Conservation (phyloP, 73 alveolate species). For the Tetrahymena elliotti region DNA sequence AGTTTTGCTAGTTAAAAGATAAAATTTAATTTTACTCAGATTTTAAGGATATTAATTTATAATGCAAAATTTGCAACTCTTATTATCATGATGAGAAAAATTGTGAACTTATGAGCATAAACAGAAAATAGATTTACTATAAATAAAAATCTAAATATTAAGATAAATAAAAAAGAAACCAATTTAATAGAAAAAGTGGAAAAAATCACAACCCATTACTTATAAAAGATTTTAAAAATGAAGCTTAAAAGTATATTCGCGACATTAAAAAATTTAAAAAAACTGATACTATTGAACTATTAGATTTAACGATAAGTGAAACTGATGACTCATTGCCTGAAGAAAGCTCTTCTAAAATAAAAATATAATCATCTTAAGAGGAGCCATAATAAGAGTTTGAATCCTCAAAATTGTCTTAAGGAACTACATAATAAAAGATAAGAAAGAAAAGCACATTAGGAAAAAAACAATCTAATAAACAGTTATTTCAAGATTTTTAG, state of each 20-base stretch:
- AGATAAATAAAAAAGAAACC: background rate
- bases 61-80: background rate
- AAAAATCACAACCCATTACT: background rate
- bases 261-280: background rate
- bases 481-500: background rate
- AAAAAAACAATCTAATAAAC: background rate
- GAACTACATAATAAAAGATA: no score
- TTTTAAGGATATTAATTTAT: no score
- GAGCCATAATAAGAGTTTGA: background rate
- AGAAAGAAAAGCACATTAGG: background rate
- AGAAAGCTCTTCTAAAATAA: background rate
- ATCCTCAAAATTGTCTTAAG: background rate
- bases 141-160: no score
- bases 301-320: background rate
- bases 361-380: background rate
- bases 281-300: background rate
- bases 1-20: background rate
- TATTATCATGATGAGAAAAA: background rate
- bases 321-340: background rate
- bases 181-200: background rate
- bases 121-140: background rate
- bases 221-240: no score
- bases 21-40: background rate
- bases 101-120: background rate
- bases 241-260: background rate